Evolutionary conservation across 352 stramenopile genomes (phyloP).

Genomic region (Phytophthora colocasiae): DNA sequence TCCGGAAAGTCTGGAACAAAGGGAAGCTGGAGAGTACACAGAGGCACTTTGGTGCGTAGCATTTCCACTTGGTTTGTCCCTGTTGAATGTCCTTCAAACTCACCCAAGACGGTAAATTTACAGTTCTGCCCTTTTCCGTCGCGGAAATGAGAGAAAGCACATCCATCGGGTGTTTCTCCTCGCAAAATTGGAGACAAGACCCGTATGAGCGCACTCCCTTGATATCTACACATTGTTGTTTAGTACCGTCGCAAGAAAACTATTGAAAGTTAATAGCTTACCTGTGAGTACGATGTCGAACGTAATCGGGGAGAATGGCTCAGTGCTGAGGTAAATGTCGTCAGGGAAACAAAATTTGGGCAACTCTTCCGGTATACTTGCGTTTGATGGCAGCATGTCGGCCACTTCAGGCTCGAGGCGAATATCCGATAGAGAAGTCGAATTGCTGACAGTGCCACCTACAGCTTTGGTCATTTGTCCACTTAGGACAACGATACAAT

Average conservation of each 20-base stretch:
- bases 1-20: constrained; percentile 64
- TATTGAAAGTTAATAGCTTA: constrained; percentile 9
- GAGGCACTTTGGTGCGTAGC: constrained; percentile 70
- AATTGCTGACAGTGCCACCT: constrained; percentile 42
- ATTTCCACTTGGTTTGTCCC: constrained; percentile 55
- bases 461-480: constrained; percentile 50
- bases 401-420: constrained; percentile 59
- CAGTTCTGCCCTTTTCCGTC: constrained; percentile 49
- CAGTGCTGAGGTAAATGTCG: constrained; percentile 53
- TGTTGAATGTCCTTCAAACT: constrained; percentile 78
- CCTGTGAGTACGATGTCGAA: constrained; percentile 82
- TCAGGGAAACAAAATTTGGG: constrained; percentile 82
- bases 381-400: constrained; percentile 52
- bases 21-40: constrained; percentile 66
- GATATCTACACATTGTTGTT: constrained; percentile 43
- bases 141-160: constrained; percentile 65
- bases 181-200: constrained; percentile 70
- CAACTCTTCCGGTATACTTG: constrained; percentile 65
- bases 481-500: constrained; percentile 66
- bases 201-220: constrained; percentile 63
- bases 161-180: constrained; percentile 69
- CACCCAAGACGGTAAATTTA: constrained; percentile 66
- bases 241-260: not conserved
- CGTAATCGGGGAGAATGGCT: constrained; percentile 44
- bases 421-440: constrained; percentile 51